phyloP scores from a whole-genome alignment of 2,329 filamentous ascomycete genomes.

The Fusarium penzigii region DNA sequence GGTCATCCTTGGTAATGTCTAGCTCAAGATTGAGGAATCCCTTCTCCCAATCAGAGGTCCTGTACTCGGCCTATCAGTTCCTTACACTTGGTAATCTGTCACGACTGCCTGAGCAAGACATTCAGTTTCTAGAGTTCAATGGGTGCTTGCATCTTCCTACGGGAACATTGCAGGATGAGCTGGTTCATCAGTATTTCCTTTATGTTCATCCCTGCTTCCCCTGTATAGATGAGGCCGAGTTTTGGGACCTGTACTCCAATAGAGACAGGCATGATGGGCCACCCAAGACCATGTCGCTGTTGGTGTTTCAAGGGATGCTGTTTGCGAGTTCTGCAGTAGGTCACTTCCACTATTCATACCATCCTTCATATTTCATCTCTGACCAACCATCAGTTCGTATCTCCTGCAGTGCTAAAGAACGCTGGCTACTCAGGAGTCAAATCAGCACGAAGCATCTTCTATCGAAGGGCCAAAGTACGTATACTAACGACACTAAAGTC shows the following conservation, averaged over 20 bases:
- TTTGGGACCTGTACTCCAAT: conserved; percentile 17
- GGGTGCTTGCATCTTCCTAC: conserved; percentile 5
- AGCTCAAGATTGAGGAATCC: neutral
- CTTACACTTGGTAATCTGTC: conserved; percentile 1
- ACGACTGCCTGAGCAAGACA: conserved; percentile 3
- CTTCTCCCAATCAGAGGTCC: conserved; percentile 5
- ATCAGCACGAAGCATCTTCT: conserved; percentile 17
- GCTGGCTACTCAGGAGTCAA: conserved; percentile 18
- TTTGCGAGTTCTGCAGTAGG: conserved; percentile 19
- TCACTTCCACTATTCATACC: rapidly evolving
- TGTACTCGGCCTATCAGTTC: conserved; percentile 3
- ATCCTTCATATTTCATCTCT: neutral
- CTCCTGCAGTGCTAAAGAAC: conserved; percentile 17
- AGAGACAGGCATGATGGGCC: neutral
- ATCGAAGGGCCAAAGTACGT: conserved; percentile 13
- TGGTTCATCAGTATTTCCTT: conserved; percentile 6
- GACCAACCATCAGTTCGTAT: conserved; percentile 16
- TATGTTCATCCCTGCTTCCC: conserved; percentile 20
- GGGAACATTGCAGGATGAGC: conserved; percentile 4
- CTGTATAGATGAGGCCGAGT: conserved; percentile 12
- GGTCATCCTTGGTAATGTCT: neutral
- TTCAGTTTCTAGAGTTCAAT: conserved; percentile 7
- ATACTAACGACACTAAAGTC: neutral
- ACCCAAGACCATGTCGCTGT: conserved; percentile 6
- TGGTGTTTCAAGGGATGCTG: conserved; percentile 12